These are phyloP conservation scores for Magnolia sinica DNA, from an alignment of 164 flowering plant genomes.

Conservation along the genomic window DNA sequence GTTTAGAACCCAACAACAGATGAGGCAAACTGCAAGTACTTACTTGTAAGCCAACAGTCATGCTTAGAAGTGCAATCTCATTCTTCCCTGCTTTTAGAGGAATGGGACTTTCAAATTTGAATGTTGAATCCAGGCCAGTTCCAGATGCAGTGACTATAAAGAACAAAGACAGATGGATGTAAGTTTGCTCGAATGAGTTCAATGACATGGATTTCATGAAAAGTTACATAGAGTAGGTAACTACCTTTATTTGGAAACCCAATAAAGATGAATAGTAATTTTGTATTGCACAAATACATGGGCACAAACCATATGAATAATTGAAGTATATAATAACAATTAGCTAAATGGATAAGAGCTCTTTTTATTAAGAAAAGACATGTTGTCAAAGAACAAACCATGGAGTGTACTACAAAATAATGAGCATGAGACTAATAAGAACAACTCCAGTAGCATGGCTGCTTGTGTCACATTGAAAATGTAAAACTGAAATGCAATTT, in stretches of 20 bases:
- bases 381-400: neutral
- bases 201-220: neutral
- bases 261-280: too few relatives aligned
- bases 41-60: slow-evolving; percentile 95
- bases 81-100: slow-evolving; percentile 80
- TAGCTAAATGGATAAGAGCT: neutral
- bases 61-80: slow-evolving; percentile 80
- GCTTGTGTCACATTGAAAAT: neutral
- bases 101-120: slow-evolving; percentile 51
- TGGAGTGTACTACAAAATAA: neutral
- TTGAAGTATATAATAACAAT: too few relatives aligned
- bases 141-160: slow-evolving; percentile 76
- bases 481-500: neutral
- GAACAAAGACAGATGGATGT: slow-evolving; percentile 1
- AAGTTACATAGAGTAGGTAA: too few relatives aligned
- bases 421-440: neutral
- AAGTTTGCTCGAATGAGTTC: slow-evolving; percentile 8
- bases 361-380: neutral
- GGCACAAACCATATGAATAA: too few relatives aligned
- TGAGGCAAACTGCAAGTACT: neutral
- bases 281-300: too few relatives aligned
- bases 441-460: neutral
- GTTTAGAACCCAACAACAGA: too few relatives aligned
- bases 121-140: slow-evolving; percentile 57
- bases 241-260: too few relatives aligned